A percentile compares a stretch with the other conserved stretches of the same genome.
These are phyloP conservation scores for Cyclostephanos tholiformis DNA, from an alignment of 108 stramenopile genomes.

Conservation along the genomic window DNA sequence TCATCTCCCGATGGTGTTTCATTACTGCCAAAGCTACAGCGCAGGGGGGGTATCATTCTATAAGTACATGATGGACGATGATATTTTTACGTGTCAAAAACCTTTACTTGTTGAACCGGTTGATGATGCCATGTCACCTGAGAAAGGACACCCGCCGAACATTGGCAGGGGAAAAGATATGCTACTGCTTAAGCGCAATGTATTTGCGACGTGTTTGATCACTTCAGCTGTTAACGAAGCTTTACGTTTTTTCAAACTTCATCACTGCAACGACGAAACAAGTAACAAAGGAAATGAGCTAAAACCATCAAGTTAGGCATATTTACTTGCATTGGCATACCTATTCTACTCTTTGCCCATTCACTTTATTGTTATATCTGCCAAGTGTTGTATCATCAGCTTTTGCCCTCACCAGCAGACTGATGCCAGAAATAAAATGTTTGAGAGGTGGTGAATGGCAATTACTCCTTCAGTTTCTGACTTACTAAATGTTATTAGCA, in stretches of 20 bases:
- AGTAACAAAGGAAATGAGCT: conserved; percentile 60
- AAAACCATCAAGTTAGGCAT: background rate
- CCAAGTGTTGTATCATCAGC: too few relatives aligned
- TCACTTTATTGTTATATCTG: too few relatives aligned
- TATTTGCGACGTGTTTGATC: conserved; percentile 74
- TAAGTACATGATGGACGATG: conserved; percentile 64
- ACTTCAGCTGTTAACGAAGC: conserved; percentile 79
- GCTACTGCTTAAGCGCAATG: conserved; percentile 53
- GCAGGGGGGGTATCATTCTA: conserved; percentile 68
- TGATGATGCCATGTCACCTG: conserved; percentile 43
- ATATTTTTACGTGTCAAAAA: conserved; percentile 72
- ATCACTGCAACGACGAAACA: conserved; percentile 63
- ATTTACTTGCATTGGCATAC: too few relatives aligned
- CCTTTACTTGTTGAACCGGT: conserved; percentile 68
- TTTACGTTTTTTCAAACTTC: conserved; percentile 72
- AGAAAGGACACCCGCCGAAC: conserved; percentile 18
- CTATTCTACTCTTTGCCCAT: too few relatives aligned
- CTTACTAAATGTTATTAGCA: too few relatives aligned
- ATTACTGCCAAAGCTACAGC: conserved; percentile 83
- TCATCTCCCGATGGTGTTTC: conserved; percentile 63
- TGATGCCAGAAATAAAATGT: too few relatives aligned
- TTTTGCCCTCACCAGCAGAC: too few relatives aligned
- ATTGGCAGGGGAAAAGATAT: background rate
- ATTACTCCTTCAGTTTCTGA: too few relatives aligned
- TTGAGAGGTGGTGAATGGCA: too few relatives aligned